Evolutionary conservation across 2,329 filamentous ascomycete genomes (phyloP).

Genomic region (Myriosclerotinia curreyana): DNA sequence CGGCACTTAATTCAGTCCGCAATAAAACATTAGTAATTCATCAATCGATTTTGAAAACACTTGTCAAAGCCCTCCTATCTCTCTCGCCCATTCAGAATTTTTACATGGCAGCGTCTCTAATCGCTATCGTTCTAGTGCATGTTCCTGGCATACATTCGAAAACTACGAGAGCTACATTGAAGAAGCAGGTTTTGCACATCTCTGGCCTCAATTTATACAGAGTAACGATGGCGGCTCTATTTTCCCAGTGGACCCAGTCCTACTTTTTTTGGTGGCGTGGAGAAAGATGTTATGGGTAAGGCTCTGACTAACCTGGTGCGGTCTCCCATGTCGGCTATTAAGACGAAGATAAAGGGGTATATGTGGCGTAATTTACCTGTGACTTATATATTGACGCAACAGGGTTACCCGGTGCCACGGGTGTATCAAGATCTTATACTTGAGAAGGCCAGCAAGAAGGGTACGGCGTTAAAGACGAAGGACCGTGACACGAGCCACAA

Average conservation of each 20-base stretch:
- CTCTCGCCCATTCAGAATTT: too few species aligned
- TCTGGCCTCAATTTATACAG: too few species aligned
- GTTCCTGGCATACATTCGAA: too few species aligned
- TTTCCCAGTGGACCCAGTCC: background rate
- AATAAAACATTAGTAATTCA: too few species aligned
- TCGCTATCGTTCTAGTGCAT: too few species aligned
- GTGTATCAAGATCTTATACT: background rate
- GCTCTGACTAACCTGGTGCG: background rate
- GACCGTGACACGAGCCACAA: background rate
- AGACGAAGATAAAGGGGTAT: background rate
- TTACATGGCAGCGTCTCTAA: too few species aligned
- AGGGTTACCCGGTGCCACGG: background rate
- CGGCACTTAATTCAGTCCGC: too few species aligned
- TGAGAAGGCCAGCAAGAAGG: background rate
- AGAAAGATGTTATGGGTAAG: background rate
- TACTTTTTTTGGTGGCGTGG: background rate
- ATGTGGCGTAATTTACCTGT: background rate
- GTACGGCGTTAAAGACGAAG: background rate
- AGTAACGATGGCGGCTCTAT: too few species aligned
- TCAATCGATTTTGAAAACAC: too few species aligned
- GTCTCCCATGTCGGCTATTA: background rate
- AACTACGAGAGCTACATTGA: too few species aligned
- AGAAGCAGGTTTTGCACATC: too few species aligned
- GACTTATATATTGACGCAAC: background rate
- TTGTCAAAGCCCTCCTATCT: too few species aligned